Evolutionary conservation across 2,329 filamentous ascomycete species (phyloP), one percentile per base, ranked within the genome.

Genomic region (Samsoniella hepiali): DNA sequence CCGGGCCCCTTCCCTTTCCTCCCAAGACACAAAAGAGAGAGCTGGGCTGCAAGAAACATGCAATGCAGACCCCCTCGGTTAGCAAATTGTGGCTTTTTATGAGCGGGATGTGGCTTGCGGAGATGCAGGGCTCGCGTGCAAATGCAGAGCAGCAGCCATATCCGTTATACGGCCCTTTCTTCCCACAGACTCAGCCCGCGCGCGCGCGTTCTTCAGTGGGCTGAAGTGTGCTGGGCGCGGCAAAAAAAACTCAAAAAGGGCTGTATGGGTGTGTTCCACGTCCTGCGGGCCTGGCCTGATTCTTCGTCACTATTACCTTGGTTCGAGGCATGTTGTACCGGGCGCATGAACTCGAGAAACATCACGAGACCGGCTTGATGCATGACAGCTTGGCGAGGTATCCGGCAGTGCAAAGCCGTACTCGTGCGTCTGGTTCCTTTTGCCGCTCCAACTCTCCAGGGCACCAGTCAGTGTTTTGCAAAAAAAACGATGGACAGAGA

Each of bases 281-380:
- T 13, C 22, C n/a, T 42, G 34, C 47, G 57, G 32, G 45, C 45
- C 45, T 45, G 32, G 57, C 57, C 57, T 50, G 57, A 42, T 51
- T 58, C 11, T 59, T 42, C 36, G 47, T 59, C 45, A 59, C 32
- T 40, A 22, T 22, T 51, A 51, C 17, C 36, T 45, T 42, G 57
- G 51, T 50, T 51, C 22, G 22, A 51, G n/a, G 29, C 44, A 27
- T 58, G 5, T 10, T 31, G 29, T 31, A 7, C 51, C 17, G 51
- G 36, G 40, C 27, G 53, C 53, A 56, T 56, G 53, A 56, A 44
- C 53, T 38, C 51, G 9, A 22, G 17, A 22, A 22, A 6, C 11
- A 53, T 36, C 50, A n/a, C 31, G 27, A 36, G 32, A 3, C 7
- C 27, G 13, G 11, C 29, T 22, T 22, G 47, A 17, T 22, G 47